These are phyloP conservation scores for barrel medic (Medicago truncatula) DNA, from an alignment of 306 rosid species.

Conservation along the genomic window DNA sequence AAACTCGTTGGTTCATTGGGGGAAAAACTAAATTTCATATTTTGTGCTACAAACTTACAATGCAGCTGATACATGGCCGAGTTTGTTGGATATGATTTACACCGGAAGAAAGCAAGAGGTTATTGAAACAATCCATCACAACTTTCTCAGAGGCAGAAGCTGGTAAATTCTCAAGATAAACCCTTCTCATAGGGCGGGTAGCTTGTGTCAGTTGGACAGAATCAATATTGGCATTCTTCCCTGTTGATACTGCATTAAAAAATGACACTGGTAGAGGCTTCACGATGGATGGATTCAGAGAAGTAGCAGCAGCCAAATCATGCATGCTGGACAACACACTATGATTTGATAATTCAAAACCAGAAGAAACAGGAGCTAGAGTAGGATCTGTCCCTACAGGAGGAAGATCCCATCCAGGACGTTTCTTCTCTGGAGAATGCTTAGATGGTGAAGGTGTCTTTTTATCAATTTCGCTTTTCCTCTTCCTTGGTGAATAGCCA, in stretches of 20 bases:
- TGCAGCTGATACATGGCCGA: conserved; percentile 85
- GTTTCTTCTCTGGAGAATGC: conserved; percentile 72
- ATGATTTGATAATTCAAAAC: conserved; percentile 55
- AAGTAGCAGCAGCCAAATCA: conserved; percentile 51
- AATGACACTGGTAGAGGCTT: conserved; percentile 50
- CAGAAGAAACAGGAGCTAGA: conserved; percentile 58
- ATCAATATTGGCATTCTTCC: conserved; percentile 65
- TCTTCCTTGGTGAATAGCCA: conserved; percentile 97
- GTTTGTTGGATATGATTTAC: conserved; percentile 72
- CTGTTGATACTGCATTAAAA: conserved; percentile 48
- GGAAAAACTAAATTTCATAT: conserved; percentile 22
- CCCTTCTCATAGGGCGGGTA: conserved; percentile 92
- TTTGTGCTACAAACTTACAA: conserved; percentile 60
- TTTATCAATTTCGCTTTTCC: conserved; percentile 77
- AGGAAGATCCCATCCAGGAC: conserved; percentile 81
- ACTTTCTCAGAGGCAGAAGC: conserved; percentile 77
- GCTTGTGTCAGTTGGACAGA: conserved; percentile 91
- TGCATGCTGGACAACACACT: conserved; percentile 51
- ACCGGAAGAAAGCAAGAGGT: conserved; percentile 65
- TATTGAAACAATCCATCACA: conserved; percentile 76
- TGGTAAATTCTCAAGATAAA: conserved; percentile 87
- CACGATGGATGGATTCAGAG: conserved; percentile 52
- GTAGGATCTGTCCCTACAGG: conserved; percentile 57
- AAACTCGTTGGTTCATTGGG: conserved; percentile 33
- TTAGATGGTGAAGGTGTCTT: conserved; percentile 83